Base-by-base conservation (phyloP, 306 rosid species). In the Gynostemma pentaphyllum region DNA sequence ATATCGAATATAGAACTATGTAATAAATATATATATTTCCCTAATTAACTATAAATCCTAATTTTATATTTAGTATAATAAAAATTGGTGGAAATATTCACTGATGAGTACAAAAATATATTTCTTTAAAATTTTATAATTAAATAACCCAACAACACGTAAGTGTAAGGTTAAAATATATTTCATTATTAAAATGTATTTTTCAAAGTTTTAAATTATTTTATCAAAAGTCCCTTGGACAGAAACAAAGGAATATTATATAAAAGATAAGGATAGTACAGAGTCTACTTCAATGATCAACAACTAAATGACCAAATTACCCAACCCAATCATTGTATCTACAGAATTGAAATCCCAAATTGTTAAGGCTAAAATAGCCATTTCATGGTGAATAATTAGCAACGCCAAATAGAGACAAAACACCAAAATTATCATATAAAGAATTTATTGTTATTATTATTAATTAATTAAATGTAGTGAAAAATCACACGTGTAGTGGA, bases 241-340 rank as follows among this genome's bases (percentile, higher is more conserved):
- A 24, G 41, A 62, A 30, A 62, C 15, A 62, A 59, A 42, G n/a
- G 50, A 62, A 39, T 26, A 62, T 14, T 7, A 19, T 40, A 42
- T 9, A 45, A 63, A n/a, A n/a, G 40, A 62, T 62, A 26, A 42
- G 68, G 16, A 63, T 45, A 26, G 53, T 63, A 26, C 26, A 63
- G 44, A 45, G 51, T 63, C 54, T n/a, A 9, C 41, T 29, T 41
- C 39, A 63, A 63, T 63, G 39, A 63, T 42, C 37, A 45, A 8
- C 29, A 2, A 0, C 9, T 6, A n/a, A 37, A 59, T 59, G 65
- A 36, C 65, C 5, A 9, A 3, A 37, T 5, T 37, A 13, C 47
- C 47, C 46, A 2, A 11, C 2, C 29, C 13, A 21, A 12, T 59
- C 32, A 12, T 59, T 5, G 6, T 34, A 37, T 37, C 65, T 3